Evolutionary conservation across 2,329 filamentous ascomycete species (phyloP), one percentile per base, ranked within the genome.

Genomic region (Diaporthe velutina): DNA sequence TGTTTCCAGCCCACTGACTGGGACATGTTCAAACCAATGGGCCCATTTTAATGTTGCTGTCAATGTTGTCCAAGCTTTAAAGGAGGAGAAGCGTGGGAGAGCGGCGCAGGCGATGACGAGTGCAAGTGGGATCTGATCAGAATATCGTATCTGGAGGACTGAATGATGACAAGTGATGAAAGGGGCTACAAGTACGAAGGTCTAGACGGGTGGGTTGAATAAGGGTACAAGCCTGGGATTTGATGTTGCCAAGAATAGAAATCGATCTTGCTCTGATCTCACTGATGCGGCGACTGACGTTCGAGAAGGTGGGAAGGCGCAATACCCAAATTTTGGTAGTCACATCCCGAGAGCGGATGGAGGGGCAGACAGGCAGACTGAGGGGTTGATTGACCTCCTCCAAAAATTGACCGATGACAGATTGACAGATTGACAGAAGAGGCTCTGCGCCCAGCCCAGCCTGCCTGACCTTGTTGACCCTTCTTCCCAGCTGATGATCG

Each of bases 181-280:
- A 22, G 58, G 30, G 25, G 25, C n/a, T 13, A 17, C 38, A 61
- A 13, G 58, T 42, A 42, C n/a, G 15, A 3, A 61, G 15, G 58
- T 30, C 9, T 7, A 25, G 13, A 28, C 7, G 12, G n/a, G 7
- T 54, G 25, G 25, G 5, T 17, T 28, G 50, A 10, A 10, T 25
- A 12, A 9, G 25, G 22, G 19, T 9, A 55, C 3, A n/a, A n/a
- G 22, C n/a, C n/a, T 7, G 35, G 25, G 40, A 25, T 50, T 35
- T 35, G 30, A 7, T 52, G 64, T 68, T 68, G 64, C 64, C 64
- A 52, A 68, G 45, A 54, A 54, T 68, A 68, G 64, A 68, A 68
- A 52, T 38, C 64, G 64, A 68, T 68, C 48, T 52, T 8, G 48
- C 15, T 68, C 42, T 68, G 48, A 68, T 68, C 64, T 54, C 45